A percentile compares a stretch with the other conserved stretches of the same genome.
These are phyloP conservation scores for Sisymbrium altissimum DNA, from an alignment of 345 rosid species.

Conservation along the genomic window DNA sequence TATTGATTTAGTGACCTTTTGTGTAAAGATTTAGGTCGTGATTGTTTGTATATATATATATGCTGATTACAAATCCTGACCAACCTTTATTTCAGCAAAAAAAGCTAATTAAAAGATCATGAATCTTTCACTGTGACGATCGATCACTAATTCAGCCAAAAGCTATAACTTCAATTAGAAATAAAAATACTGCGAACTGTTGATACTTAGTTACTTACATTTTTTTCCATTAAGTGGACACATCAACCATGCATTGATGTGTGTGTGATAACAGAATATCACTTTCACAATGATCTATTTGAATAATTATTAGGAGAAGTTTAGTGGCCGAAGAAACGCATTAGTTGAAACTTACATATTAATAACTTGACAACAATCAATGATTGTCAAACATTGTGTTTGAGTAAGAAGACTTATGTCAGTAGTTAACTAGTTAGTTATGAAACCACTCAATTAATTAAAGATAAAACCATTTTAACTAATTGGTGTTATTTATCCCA, in stretches of 20 bases:
- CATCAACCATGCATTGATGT: slow-evolving; percentile 19
- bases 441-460: slow-evolving; percentile 1
- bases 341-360: slow-evolving; percentile 31
- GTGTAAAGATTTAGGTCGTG: too few relatives aligned
- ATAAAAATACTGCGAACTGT: background rate
- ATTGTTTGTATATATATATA: too few relatives aligned
- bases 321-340: slow-evolving; percentile 20
- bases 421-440: slow-evolving; percentile 6
- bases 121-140: background rate
- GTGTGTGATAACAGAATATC: slow-evolving; percentile 23
- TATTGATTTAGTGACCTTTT: too few relatives aligned
- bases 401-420: slow-evolving; percentile 17
- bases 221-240: background rate
- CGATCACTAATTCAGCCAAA: background rate
- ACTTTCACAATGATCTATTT: slow-evolving; percentile 12
- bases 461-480: background rate
- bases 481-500: background rate
- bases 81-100: too few relatives aligned
- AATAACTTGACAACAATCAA: slow-evolving; percentile 15
- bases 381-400: background rate
- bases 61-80: too few relatives aligned
- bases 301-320: slow-evolving; percentile 1
- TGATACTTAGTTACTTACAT: background rate
- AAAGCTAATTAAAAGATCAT: background rate
- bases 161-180: background rate